Conservation (phyloP, 108 stramenopile species). For the Nannochloropsis granulata region DNA sequence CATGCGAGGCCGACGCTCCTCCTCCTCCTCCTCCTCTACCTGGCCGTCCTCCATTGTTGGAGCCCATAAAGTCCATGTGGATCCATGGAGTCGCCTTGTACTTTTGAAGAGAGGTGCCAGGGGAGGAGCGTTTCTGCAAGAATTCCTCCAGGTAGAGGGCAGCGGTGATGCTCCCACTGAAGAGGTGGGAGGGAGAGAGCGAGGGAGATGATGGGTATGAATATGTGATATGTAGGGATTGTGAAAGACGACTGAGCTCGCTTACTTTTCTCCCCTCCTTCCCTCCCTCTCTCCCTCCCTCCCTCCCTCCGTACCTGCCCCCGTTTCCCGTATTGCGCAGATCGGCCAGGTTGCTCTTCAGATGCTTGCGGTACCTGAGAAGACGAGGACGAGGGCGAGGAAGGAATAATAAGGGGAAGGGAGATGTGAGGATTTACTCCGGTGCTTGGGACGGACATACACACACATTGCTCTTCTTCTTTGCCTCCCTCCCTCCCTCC, state of each 20-base stretch:
- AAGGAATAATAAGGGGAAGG: background rate
- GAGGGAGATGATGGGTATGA: background rate
- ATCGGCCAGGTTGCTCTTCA: constrained; percentile 35
- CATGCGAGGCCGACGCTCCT: background rate
- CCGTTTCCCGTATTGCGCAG: constrained; percentile 9
- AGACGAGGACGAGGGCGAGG: background rate
- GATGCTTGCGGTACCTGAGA: constrained; percentile 30
- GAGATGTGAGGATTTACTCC: background rate
- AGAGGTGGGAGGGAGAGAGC: background rate
- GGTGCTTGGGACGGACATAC: background rate
- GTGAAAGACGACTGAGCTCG: background rate
- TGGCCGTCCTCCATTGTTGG: constrained; percentile 1
- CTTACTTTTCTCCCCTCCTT: background rate
- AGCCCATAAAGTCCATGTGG: constrained; percentile 34
- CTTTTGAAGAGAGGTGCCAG: background rate
- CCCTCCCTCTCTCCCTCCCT: background rate
- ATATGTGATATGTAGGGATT: background rate
- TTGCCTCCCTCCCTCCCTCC: too few relatives aligned
- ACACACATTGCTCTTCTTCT: background rate
- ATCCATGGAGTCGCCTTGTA: constrained; percentile 2
- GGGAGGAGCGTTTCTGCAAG: constrained; percentile 1
- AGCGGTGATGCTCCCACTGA: constrained; percentile 45
- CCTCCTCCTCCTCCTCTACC: background rate
- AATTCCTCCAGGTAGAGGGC: constrained; percentile 43
- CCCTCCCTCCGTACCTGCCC: background rate